These are phyloP conservation scores for Myotisia sp. DNA, from an alignment of 2,329 filamentous ascomycete species.

Conservation along the genomic window DNA sequence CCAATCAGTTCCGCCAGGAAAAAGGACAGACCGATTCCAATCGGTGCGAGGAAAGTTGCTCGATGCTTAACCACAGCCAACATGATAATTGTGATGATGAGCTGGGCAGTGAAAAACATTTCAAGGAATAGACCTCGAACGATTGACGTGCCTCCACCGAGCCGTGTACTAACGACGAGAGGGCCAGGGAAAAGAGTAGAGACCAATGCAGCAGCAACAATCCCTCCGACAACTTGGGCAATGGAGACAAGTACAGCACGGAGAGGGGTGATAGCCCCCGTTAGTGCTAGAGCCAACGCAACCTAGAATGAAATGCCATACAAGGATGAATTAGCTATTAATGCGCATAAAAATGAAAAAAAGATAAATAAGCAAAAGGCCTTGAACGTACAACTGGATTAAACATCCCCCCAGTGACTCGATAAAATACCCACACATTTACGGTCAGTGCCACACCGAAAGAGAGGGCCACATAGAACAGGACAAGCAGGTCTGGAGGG, in stretches of 20 bases:
- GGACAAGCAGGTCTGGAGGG: conserved; percentile 19
- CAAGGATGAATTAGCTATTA: neutral
- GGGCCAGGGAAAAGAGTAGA: conserved; percentile 44
- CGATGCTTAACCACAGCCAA: conserved; percentile 60
- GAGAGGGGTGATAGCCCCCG: conserved; percentile 41
- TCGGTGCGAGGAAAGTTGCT: conserved; percentile 54
- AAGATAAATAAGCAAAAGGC: too few relatives aligned
- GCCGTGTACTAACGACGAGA: conserved; percentile 42
- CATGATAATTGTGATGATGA: conserved; percentile 54
- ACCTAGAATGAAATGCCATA: conserved; percentile 27
- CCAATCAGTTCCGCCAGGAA: conserved; percentile 47
- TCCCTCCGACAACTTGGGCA: conserved; percentile 45
- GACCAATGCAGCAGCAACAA: conserved; percentile 45
- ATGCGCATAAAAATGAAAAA: too few relatives aligned
- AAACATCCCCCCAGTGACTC: conserved; percentile 38
- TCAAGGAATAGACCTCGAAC: conserved; percentile 52
- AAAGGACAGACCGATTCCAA: conserved; percentile 57
- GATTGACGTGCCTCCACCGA: conserved; percentile 38
- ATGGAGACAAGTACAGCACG: conserved; percentile 40
- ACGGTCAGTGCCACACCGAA: conserved; percentile 37
- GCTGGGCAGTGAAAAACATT: conserved; percentile 49
- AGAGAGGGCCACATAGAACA: conserved; percentile 31
- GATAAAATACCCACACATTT: conserved; percentile 43
- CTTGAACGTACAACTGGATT: conserved; percentile 34
- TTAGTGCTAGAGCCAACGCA: conserved; percentile 47